A percentile compares a stretch with the other conserved stretches of the same genome.
Evolutionary conservation across 257 asterid species (phyloP).

Genomic region (Cordia subcordata): DNA sequence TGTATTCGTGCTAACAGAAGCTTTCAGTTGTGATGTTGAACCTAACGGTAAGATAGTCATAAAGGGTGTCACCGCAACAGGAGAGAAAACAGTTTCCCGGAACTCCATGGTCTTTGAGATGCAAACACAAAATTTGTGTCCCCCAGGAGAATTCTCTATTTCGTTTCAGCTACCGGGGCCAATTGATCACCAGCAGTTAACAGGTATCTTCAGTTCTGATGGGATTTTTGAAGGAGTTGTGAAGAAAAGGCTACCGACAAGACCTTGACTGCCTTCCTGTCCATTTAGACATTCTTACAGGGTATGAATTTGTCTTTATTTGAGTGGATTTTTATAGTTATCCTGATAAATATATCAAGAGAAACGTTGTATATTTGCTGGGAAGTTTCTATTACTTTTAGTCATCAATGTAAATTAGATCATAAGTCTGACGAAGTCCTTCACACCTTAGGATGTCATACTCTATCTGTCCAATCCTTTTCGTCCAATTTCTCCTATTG

Average conservation of each 20-base stretch:
- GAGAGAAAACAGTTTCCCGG: constrained; percentile 23
- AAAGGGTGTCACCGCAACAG: constrained; percentile 29
- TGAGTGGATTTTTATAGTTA: too few relatives aligned
- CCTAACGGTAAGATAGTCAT: constrained; percentile 33
- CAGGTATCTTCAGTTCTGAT: constrained; percentile 32
- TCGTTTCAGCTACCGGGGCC: constrained; percentile 48
- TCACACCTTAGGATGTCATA: too few relatives aligned
- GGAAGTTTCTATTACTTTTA: too few relatives aligned
- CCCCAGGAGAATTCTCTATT: constrained; percentile 43
- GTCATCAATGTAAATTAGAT: too few relatives aligned
- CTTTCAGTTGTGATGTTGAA: constrained; percentile 33
- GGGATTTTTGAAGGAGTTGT: constrained; percentile 46
- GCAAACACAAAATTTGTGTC: constrained; percentile 40
- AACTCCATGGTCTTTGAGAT: constrained; percentile 34
- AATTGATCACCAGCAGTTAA: constrained; percentile 21
- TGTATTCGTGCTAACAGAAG: constrained; percentile 23
- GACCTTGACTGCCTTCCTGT: constrained; percentile 1
- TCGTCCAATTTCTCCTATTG: too few relatives aligned
- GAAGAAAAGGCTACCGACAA: constrained; percentile 18
- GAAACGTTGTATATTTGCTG: neutral
- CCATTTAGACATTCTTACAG: neutral
- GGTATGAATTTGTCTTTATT: neutral
- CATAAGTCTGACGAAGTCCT: too few relatives aligned
- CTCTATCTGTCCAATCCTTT: too few relatives aligned
- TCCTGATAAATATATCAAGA: neutral